Evolutionary conservation across 306 rosid genomes (phyloP).

Genomic region (Malus sieversii): DNA sequence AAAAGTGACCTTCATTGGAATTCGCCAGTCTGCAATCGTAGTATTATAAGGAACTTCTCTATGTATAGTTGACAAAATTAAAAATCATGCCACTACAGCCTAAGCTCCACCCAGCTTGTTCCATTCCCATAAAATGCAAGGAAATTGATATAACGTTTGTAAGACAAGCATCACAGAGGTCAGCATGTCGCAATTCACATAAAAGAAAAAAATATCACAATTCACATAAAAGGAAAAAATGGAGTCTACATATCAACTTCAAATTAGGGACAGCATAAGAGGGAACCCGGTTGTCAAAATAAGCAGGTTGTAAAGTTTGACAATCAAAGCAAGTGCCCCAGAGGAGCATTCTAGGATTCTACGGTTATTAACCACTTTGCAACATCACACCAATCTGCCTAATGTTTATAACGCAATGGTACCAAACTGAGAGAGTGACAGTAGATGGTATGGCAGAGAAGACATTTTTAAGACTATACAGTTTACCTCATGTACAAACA

Average conservation of each 20-base stretch:
- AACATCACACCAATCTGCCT: not conserved
- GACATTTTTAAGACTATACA: constrained; percentile 22
- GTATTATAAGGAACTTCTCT: not conserved
- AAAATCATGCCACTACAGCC: not conserved
- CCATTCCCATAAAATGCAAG: not conserved
- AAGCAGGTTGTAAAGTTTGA: not conserved
- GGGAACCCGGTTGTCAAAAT: not conserved
- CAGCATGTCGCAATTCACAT: not conserved
- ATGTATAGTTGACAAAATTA: not conserved
- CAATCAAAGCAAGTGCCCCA: not conserved
- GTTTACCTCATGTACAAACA: constrained; percentile 90
- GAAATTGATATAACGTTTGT: not conserved
- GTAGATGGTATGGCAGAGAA: not conserved
- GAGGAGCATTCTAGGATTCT: not conserved
- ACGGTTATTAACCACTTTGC: not conserved
- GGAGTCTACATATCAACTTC: not conserved
- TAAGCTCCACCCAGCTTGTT: not conserved
- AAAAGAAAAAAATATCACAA: not conserved
- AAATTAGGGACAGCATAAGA: not conserved
- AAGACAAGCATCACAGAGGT: not conserved
- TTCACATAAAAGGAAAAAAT: not conserved
- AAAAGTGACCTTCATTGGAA: not conserved
- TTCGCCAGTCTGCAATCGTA: not conserved
- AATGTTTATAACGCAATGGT: not conserved
- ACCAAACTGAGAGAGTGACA: not conserved